A percentile compares a stretch with the other conserved stretches of the same genome.
Evolutionary conservation across 495 filamentous ascomycete species (phyloP).

Genomic region (Tricharina praecox): DNA sequence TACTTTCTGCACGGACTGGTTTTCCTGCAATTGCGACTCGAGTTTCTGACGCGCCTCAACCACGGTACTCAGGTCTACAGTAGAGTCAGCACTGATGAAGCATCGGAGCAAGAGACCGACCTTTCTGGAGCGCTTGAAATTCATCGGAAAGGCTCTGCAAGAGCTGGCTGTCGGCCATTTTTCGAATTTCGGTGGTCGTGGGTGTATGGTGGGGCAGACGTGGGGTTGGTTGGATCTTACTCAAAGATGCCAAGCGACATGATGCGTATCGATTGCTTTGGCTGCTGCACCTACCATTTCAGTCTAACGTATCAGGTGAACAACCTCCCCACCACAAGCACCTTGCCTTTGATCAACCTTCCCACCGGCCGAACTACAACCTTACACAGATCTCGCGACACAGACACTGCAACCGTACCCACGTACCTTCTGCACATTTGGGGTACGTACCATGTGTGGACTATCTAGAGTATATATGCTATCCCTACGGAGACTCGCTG

Average conservation of each 20-base stretch:
- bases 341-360: too few species aligned
- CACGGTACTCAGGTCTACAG: slow-evolving; percentile 54
- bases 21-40: slow-evolving; percentile 87
- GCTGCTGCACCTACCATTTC: too few species aligned
- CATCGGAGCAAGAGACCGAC: slow-evolving; percentile 30
- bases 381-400: too few species aligned
- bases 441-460: too few species aligned
- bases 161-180: slow-evolving; percentile 25
- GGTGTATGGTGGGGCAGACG: slow-evolving; percentile 3
- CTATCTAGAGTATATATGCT: too few species aligned
- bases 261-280: background rate
- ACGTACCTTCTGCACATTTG: too few species aligned
- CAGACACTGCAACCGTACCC: too few species aligned
- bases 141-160: slow-evolving; percentile 69
- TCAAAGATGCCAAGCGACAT: background rate
- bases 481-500: too few species aligned
- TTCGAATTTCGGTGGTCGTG: background rate
- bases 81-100: slow-evolving; percentile 4
- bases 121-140: slow-evolving; percentile 70
- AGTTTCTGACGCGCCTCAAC: slow-evolving; percentile 78
- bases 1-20: slow-evolving; percentile 70
- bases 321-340: too few species aligned
- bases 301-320: too few species aligned
- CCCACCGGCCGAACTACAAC: too few species aligned
- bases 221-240: background rate